These are phyloP conservation scores for Royoungia palumana DNA, from an alignment of 768 basidiomycete genomes.

Conservation along the genomic window DNA sequence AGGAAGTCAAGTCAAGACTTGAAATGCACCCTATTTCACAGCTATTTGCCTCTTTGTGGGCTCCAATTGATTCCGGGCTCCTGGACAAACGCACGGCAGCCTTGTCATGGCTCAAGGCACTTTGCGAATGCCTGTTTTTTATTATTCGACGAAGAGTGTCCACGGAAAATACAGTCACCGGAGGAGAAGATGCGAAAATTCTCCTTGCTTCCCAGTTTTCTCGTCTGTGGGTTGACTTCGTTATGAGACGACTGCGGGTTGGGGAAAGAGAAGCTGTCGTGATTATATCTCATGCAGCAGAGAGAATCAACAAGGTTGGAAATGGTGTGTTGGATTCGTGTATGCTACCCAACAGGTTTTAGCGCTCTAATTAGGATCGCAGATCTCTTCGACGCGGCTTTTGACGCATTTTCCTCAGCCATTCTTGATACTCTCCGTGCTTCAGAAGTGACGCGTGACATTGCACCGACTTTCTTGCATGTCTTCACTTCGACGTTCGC, in stretches of 20 bases:
- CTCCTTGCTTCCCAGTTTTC: slow-evolving; percentile 47
- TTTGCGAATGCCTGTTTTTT: slow-evolving; percentile 69
- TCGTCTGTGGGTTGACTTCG: slow-evolving; percentile 49
- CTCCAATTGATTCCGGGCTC: slow-evolving; percentile 53
- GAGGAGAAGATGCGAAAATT: slow-evolving; percentile 4
- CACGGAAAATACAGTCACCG: background rate
- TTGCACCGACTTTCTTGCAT: slow-evolving; percentile 48
- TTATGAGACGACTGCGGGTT: slow-evolving; percentile 42
- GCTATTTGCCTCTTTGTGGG: slow-evolving; percentile 80
- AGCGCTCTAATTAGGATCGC: slow-evolving; percentile 7
- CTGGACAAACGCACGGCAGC: slow-evolving; percentile 21
- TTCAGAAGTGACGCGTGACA: slow-evolving; percentile 2
- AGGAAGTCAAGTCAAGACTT: background rate
- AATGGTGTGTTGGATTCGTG: slow-evolving; percentile 36
- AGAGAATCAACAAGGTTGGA: slow-evolving; percentile 38
- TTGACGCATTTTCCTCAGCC: slow-evolving; percentile 38
- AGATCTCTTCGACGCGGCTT: slow-evolving; percentile 51
- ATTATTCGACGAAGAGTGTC: slow-evolving; percentile 36
- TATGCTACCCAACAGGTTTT: slow-evolving; percentile 12
- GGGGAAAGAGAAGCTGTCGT: slow-evolving; percentile 42
- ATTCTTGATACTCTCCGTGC: slow-evolving; percentile 4
- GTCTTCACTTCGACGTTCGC: slow-evolving; percentile 40
- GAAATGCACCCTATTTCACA: slow-evolving; percentile 36
- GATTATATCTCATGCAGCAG: slow-evolving; percentile 46
- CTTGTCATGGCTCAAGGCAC: slow-evolving; percentile 63